A percentile compares a stretch with the other conserved stretches of the same genome.
Evolutionary conservation across 257 asterid species (phyloP).

Genomic region (Nicotiana knightiana): DNA sequence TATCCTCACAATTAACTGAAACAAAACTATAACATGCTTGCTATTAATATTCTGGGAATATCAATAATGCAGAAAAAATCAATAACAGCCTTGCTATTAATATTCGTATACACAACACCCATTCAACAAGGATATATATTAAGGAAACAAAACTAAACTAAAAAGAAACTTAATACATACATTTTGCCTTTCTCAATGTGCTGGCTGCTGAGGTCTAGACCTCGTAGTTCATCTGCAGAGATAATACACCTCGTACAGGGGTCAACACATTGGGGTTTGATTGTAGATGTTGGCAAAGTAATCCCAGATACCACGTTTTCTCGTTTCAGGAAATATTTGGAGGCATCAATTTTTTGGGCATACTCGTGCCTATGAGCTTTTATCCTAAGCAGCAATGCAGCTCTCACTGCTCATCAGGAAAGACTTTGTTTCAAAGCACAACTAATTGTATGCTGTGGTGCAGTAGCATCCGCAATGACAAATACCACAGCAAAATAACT

Average conservation of each 20-base stretch:
- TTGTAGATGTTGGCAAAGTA: background rate
- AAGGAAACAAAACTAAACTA: background rate
- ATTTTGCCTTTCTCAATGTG: background rate
- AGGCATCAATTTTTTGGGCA: background rate
- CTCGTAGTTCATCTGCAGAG: background rate
- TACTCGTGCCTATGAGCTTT: background rate
- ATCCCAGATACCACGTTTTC: background rate
- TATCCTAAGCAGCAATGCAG: background rate
- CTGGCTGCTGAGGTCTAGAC: background rate
- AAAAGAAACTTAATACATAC: background rate
- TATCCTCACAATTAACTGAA: too few relatives aligned
- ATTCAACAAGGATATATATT: background rate
- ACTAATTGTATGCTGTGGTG: background rate
- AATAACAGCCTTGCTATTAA: background rate
- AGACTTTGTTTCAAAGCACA: background rate
- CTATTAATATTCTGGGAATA: background rate
- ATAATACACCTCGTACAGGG: background rate
- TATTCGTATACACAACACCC: slow-evolving; percentile 3
- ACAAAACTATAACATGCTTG: too few relatives aligned
- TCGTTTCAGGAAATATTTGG: background rate
- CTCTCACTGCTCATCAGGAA: background rate
- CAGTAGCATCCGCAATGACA: slow-evolving; percentile 2
- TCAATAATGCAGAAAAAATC: background rate
- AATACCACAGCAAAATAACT: slow-evolving; percentile 2
- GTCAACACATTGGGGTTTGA: background rate